phyloP scores from a whole-genome alignment of 192 early-diverging fungal species.

The Backusella tuberculispora region DNA sequence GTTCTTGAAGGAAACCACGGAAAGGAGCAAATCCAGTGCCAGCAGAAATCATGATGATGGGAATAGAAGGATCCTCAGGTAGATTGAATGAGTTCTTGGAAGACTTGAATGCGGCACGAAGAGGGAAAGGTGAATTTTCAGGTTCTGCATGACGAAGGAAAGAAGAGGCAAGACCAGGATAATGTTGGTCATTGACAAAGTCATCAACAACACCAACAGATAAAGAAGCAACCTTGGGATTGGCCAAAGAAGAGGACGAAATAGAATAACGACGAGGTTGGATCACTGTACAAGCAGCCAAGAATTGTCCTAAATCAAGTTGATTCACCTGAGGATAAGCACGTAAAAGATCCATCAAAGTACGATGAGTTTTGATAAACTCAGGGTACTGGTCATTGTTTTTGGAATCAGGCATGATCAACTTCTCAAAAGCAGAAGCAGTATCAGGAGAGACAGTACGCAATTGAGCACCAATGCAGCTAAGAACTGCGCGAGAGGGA shows the following conservation, averaged over 20 bases:
- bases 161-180: conserved; percentile 39
- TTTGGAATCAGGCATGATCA: conserved; percentile 40
- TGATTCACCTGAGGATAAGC: conserved; percentile 38
- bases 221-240: conserved; percentile 36
- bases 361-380: conserved; percentile 33
- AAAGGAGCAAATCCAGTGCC: conserved; percentile 96
- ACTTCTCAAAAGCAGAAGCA: conserved; percentile 33
- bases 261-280: conserved; percentile 90
- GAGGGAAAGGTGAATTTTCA: conserved; percentile 32
- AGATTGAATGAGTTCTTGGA: conserved; percentile 59
- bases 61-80: conserved; percentile 55
- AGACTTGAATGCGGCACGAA: conserved; percentile 28
- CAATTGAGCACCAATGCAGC: conserved; percentile 41
- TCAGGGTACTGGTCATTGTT: conserved; percentile 36
- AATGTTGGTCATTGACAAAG: conserved; percentile 24
- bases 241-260: conserved; percentile 61
- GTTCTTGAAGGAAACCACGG: conserved; percentile 74
- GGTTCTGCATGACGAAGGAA: conserved; percentile 23
- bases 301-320: conserved; percentile 44
- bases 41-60: conserved; percentile 86
- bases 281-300: conserved; percentile 50
- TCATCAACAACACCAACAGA: conserved; percentile 43
- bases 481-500: conserved; percentile 41
- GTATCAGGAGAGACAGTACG: conserved; percentile 39
- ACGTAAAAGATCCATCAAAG: conserved; percentile 32